phyloP scores from a whole-genome alignment of 2,329 filamentous ascomycete genomes.

The Colletotrichum lentis region DNA sequence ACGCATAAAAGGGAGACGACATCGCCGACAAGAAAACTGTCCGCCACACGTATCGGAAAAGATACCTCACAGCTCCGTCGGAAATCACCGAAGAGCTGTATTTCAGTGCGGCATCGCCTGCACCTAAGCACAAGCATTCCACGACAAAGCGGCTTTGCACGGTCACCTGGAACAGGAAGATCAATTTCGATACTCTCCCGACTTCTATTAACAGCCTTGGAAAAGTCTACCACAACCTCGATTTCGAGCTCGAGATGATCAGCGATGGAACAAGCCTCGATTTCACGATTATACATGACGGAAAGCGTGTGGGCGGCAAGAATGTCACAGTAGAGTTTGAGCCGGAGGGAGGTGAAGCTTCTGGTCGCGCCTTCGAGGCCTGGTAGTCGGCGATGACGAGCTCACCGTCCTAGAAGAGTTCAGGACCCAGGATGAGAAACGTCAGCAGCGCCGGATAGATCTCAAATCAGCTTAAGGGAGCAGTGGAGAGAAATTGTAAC shows the following conservation, averaged over 20 bases:
- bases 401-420: too few species aligned
- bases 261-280: slow-evolving; percentile 40
- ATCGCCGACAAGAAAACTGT: slow-evolving; percentile 26
- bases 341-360: not conserved
- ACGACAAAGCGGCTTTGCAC: slow-evolving; percentile 37
- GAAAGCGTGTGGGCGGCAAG: slow-evolving; percentile 32
- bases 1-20: not conserved
- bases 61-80: not conserved
- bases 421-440: too few species aligned
- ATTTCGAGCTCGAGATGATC: slow-evolving; percentile 38
- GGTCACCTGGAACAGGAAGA: slow-evolving; percentile 38
- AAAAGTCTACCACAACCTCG: slow-evolving; percentile 8
- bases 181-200: slow-evolving; percentile 28
- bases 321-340: slow-evolving; percentile 41
- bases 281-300: slow-evolving; percentile 38
- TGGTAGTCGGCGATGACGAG: too few species aligned
- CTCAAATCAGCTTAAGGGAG: too few species aligned
- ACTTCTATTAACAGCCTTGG: slow-evolving; percentile 34
- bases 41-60: rapidly evolving
- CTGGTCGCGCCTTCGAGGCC: too few species aligned
- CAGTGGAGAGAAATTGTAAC: too few species aligned
- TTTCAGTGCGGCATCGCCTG: not conserved
- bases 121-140: rapidly evolving
- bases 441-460: too few species aligned
- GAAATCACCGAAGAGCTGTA: slow-evolving; percentile 32